phyloP scores from a whole-genome alignment of 2,329 filamentous ascomycete genomes.

The Volutella citrinella region DNA sequence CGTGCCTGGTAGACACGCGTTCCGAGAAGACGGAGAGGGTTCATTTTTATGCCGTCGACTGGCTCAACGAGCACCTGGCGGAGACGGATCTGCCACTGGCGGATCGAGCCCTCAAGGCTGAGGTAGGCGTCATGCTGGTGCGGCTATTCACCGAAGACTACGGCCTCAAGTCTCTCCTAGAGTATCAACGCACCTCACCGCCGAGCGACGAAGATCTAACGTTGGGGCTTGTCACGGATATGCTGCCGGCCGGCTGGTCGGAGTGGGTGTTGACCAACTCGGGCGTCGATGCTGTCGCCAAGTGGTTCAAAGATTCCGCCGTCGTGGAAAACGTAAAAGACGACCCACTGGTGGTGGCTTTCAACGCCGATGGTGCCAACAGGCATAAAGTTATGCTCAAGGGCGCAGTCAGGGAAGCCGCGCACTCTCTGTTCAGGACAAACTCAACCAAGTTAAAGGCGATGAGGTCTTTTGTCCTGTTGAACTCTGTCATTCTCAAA shows the following conservation, averaged over 20 bases:
- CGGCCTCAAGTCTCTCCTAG: slow-evolving; percentile 3
- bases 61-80: slow-evolving; percentile 2
- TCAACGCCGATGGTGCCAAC: neutral
- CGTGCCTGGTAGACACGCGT: slow-evolving; percentile 4
- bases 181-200: neutral
- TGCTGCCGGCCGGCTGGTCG: neutral
- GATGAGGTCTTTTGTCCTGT: neutral
- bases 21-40: slow-evolving; percentile 3
- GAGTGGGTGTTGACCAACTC: slow-evolving; percentile 1
- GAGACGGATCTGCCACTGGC: slow-evolving; percentile 7
- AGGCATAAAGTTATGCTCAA: neutral
- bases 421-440: neutral
- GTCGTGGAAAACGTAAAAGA: slow-evolving; percentile 10
- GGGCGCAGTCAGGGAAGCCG: neutral
- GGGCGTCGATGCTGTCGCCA: neutral
- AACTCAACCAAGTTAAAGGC: neutral
- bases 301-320: slow-evolving; percentile 12
- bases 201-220: neutral
- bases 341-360: slow-evolving; percentile 1
- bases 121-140: slow-evolving; percentile 8
- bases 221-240: neutral
- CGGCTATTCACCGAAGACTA: slow-evolving; percentile 8
- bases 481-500: slow-evolving; percentile 1
- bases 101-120: slow-evolving; percentile 7
- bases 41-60: neutral